Percentiles rank a stretch among this genome's conserved stretches.
These are phyloP conservation scores for Candida saitoana DNA, from an alignment of 805 yeast genomes.

Conservation along the genomic window DNA sequence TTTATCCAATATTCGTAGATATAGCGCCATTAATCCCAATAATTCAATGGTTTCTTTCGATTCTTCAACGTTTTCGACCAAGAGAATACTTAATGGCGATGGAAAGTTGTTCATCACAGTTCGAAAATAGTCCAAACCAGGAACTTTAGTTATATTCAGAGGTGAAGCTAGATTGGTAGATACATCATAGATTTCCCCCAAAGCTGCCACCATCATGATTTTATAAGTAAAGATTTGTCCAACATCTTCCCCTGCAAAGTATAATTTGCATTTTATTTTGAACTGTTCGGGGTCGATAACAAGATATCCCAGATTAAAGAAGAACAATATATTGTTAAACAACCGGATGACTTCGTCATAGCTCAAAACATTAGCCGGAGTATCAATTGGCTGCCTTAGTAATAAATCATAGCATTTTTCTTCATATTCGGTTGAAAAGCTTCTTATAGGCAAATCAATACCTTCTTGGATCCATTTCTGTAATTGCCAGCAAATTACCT, in stretches of 20 bases:
- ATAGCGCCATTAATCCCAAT: constrained; percentile 20
- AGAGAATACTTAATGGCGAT: constrained; percentile 13
- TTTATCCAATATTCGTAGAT: constrained; percentile 22
- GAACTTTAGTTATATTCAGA: constrained; percentile 9
- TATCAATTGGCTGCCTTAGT: not conserved
- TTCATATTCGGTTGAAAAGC: constrained; percentile 21
- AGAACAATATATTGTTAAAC: constrained; percentile 15
- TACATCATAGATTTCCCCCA: constrained; percentile 20
- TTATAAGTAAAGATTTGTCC: constrained; percentile 15
- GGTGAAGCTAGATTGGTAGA: constrained; percentile 9
- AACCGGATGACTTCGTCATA: constrained; percentile 1
- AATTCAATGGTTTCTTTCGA: constrained; percentile 21
- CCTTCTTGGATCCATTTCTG: constrained; percentile 14
- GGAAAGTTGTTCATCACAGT: constrained; percentile 19
- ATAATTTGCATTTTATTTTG: constrained; percentile 8
- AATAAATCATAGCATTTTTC: constrained; percentile 17
- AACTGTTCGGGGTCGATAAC: constrained; percentile 20
- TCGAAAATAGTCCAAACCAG: constrained; percentile 21
- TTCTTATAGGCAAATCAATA: constrained; percentile 15
- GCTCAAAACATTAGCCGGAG: not conserved
- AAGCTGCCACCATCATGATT: constrained; percentile 17
- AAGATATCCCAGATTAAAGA: constrained; percentile 22
- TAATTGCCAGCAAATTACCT: constrained; percentile 19
- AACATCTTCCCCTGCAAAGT: constrained; percentile 13
- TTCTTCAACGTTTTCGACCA: constrained; percentile 10